Conservation (phyloP, 176 grass and related monocot genomes). For the Miscanthus lutarioriparius region DNA sequence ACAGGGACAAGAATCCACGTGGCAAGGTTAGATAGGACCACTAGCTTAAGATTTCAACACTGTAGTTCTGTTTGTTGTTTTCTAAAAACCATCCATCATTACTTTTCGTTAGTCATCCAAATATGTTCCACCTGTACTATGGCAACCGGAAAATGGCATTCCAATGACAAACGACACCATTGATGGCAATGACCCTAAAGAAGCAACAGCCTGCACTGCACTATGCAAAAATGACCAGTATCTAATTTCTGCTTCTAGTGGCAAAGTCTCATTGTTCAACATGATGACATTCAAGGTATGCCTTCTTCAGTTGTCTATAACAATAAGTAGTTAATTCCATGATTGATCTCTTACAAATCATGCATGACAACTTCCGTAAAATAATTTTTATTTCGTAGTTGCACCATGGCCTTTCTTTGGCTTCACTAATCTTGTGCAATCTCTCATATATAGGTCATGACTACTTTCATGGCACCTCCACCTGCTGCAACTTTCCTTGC, state of each 20-base stretch:
- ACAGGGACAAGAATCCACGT: not conserved
- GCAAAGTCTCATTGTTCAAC: too few species aligned
- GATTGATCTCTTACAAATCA: too few species aligned
- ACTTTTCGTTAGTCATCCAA: constrained; percentile 56
- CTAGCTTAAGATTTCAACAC: not conserved
- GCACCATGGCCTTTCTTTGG: not conserved
- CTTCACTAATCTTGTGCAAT: not conserved
- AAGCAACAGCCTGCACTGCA: constrained; percentile 79
- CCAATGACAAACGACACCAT: constrained; percentile 71
- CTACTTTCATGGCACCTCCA: constrained; percentile 57
- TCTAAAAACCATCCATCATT: not conserved
- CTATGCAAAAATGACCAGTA: constrained; percentile 50
- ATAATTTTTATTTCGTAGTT: not conserved
- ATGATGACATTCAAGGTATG: constrained; percentile 81
- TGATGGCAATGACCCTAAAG: constrained; percentile 63
- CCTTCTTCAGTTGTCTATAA: not conserved
- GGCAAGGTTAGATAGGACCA: constrained; percentile 57
- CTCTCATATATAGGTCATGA: constrained; percentile 39
- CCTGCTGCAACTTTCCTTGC: too few species aligned
- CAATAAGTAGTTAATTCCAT: too few species aligned
- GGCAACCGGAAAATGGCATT: constrained; percentile 72
- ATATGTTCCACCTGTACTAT: constrained; percentile 58
- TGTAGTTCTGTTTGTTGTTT: constrained; percentile 16
- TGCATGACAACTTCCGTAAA: not conserved
- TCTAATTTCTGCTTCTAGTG: too few species aligned